phyloP scores from a whole-genome alignment of 148 eudicot genomes.

The Arctostaphylos glauca region DNA sequence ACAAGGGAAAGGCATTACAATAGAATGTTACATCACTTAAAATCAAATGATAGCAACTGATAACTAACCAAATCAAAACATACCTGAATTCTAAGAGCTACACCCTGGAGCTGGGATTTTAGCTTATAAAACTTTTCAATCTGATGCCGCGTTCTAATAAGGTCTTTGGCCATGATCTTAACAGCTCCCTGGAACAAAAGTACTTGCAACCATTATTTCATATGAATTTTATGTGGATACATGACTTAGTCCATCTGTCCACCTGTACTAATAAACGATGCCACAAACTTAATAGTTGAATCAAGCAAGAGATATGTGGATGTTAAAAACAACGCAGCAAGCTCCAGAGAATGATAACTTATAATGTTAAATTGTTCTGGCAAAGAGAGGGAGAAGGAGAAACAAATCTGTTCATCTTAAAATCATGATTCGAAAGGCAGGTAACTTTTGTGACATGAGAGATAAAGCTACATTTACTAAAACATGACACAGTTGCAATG shows the following conservation, averaged over 20 bases:
- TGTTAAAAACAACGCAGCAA: not conserved
- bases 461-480: not conserved
- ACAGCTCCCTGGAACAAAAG: slow-evolving; percentile 78
- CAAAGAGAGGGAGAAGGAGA: not conserved
- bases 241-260: not conserved
- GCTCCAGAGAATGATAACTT: not conserved
- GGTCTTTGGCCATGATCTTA: slow-evolving; percentile 96
- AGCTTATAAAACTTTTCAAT: slow-evolving; percentile 94
- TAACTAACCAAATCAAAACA: not conserved
- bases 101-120: slow-evolving; percentile 97
- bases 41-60: not conserved
- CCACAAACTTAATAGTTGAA: not conserved
- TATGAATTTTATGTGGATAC: not conserved
- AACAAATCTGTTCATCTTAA: not conserved
- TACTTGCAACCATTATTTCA: slow-evolving; percentile 14
- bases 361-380: not conserved
- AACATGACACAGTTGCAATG: not conserved
- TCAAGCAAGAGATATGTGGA: not conserved
- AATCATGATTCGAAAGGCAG: not conserved
- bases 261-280: not conserved
- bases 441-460: not conserved
- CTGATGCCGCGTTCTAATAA: slow-evolving; percentile 94
- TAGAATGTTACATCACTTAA: not conserved
- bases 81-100: slow-evolving; percentile 94
- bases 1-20: not conserved